Base-by-base conservation (phyloP, 208 protist genomes). In the Leishmania braziliensis region DNA sequence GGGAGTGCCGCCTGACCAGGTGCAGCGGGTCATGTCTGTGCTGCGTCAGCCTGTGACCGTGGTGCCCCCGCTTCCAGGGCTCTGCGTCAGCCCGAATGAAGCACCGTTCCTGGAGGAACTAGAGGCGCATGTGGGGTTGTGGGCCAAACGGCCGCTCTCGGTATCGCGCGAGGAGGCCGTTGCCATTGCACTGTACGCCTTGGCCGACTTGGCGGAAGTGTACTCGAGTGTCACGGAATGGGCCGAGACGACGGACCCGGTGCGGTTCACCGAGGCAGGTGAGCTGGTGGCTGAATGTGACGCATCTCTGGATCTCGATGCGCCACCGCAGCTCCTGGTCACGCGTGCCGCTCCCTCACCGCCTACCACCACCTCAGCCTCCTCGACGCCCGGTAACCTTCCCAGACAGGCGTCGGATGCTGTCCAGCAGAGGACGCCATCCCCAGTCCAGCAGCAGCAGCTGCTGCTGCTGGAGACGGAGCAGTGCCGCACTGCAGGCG, bases 11-110 rank as follows among this genome's bases (percentile, higher is more conserved):
- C 56, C 77, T 33, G 72, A 66, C 43, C 78, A 82, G 18, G 71
- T 73, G 33, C 78, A 73, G 8, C 73, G 75, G 5, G 54, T 86
- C 18, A 82, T 86, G 82, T 46, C 78, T 5, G 43, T 90, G 39
- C 85, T 95, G 48, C 82, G 81, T 2, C 84, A 78, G 12, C 83
- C 88, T n/a, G 81, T 92, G 46, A 86, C 80, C 3, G 51, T 92
- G 8, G 89, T 93, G 72, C 81, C 86, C 29, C 88, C 91, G 26
- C 82, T 91, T 58, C 70, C 81, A 3, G 86, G 84, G 5, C 63
- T 90, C n/a, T 92, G 89, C 62, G 78, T 93, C n/a, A 86, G 89
- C 20, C 68, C 87, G 53, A 65, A 76, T 10, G 80, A 88, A 71
- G 84, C 78, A 8, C 73, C 86, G n/a, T 89, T 91, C 60, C 5